Conservation (phyloP, 2,329 filamentous ascomycete genomes). For the Nakataea oryzae region DNA sequence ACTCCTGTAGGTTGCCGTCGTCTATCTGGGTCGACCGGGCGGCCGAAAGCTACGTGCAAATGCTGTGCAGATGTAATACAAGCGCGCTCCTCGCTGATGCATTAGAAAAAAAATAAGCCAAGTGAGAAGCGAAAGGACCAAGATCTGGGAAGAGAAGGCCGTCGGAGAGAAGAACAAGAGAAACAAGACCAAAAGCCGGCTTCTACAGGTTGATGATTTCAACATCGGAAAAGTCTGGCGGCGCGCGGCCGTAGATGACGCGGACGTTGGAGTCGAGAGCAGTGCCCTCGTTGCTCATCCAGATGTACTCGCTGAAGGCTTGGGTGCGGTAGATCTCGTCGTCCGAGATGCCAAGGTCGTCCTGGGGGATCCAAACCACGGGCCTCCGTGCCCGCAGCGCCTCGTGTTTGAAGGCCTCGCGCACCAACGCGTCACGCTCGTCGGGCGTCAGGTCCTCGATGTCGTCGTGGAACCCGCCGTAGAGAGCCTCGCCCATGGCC, state of each 20-base stretch:
- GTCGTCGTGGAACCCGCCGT: constrained; percentile 80
- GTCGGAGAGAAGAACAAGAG: neutral
- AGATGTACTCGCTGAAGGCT: constrained; percentile 67
- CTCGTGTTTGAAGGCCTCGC: constrained; percentile 82
- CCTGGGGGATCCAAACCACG: constrained; percentile 86
- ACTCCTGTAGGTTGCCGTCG: neutral
- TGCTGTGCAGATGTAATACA: neutral
- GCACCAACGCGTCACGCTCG: constrained; percentile 75
- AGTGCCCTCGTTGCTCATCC: constrained; percentile 90
- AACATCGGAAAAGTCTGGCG: constrained; percentile 81
- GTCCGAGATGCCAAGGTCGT: constrained; percentile 81
- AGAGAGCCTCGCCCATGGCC: constrained; percentile 69
- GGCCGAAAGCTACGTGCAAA: neutral
- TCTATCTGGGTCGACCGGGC: neutral
- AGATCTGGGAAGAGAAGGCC: neutral
- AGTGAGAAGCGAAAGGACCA: neutral
- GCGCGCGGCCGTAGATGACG: constrained; percentile 75
- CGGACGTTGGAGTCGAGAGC: constrained; percentile 74
- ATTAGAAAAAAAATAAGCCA: neutral
- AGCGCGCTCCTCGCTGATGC: neutral
- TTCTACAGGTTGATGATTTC: constrained; percentile 69
- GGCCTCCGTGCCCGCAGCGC: constrained; percentile 77
- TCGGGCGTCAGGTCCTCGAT: constrained; percentile 89
- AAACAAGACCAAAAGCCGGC: neutral
- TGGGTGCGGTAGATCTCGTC: constrained; percentile 79